phyloP scores from a whole-genome alignment of 345 rosid genomes.

The Brassica incana region DNA sequence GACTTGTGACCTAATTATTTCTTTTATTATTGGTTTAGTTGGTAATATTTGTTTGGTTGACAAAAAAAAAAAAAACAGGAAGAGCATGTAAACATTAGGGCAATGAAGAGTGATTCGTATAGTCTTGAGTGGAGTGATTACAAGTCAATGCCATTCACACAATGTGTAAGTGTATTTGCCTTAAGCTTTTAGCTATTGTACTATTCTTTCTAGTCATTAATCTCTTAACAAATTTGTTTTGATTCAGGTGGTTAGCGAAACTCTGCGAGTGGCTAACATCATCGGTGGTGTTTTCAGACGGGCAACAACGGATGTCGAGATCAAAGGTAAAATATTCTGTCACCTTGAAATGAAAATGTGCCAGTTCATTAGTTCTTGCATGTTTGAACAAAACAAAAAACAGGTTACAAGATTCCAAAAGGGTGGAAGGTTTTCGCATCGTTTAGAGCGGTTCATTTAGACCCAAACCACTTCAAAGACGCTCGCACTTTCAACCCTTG shows the following conservation, averaged over 20 bases:
- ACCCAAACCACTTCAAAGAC: constrained; percentile 74
- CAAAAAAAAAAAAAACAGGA: constrained; percentile 50
- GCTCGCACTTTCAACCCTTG: constrained; percentile 96
- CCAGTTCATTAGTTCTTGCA: not conserved
- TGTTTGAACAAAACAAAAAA: not conserved
- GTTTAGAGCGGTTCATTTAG: constrained; percentile 88
- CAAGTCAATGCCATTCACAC: constrained; percentile 97
- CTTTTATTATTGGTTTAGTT: constrained; percentile 4
- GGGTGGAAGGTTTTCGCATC: constrained; percentile 98
- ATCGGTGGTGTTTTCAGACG: constrained; percentile 91
- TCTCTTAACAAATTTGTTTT: not conserved
- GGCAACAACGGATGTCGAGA: constrained; percentile 64
- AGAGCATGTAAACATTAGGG: constrained; percentile 82
- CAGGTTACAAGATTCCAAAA: constrained; percentile 87
- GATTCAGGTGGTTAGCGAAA: constrained; percentile 85
- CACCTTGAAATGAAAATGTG: not conserved
- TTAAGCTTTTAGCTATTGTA: not conserved
- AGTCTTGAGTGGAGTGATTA: constrained; percentile 89
- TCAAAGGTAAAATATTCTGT: constrained; percentile 54
- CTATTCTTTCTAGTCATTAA: not conserved
- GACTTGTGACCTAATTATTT: constrained; percentile 24
- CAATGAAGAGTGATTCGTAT: constrained; percentile 48
- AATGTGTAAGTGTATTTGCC: constrained; percentile 63
- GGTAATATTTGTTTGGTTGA: constrained; percentile 12
- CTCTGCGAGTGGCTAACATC: constrained; percentile 83